Base-by-base conservation (phyloP, 768 basidiomycete species). In the Auriscalpium microsporum region DNA sequence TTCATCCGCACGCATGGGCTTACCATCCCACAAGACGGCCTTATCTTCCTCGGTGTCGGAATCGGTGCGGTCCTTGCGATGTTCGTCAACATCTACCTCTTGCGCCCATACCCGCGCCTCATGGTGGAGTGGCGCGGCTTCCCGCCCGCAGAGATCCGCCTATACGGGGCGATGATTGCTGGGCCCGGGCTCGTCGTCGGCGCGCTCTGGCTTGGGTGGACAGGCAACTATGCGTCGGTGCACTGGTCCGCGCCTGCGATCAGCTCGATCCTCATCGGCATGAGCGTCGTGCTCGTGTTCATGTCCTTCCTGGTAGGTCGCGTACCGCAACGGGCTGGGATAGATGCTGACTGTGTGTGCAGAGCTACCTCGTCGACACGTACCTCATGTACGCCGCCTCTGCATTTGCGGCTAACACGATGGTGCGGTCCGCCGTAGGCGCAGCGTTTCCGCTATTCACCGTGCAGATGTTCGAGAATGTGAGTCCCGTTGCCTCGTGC, bases 281-380 rank as follows among this genome's bases (percentile, higher is more conserved):
- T 21, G 13, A 35, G 37, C 4, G 36, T 54, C 28, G 33, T 14
- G 2, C 35, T 57, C 13, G 34, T 57, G 10, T 57, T 57, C 38
- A 50, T 54, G 16, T 54, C 52, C 1, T 57, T 50, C 42, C n/a
- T 54, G 48, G 56, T 57, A 17, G n/a, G 52, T 44, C n/a, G 42
- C n/a, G 19, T 11, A 4, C 10, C 13, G 46, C 40, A 33, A 16
- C 10, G 19, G 9, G 10, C 48, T 17, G 21, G 38, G 8, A 9
- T 16, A 8, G 11, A 28, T 45, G 8, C 40, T 17, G 42, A 28
- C 8, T 1, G 33, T 2, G 21, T 38, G 4, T 53, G 6, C 34
- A 57, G 53, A 57, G 47, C n/a, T 57, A 57, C 48, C 35, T 57
- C 16, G 52, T 57, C 2, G 56, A 57, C 23, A 54, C 53, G 10